A percentile compares a stretch with the other conserved stretches of the same genome.
Conservation (phyloP, 768 basidiomycete species). For the Rhodotorula diobovata region DNA sequence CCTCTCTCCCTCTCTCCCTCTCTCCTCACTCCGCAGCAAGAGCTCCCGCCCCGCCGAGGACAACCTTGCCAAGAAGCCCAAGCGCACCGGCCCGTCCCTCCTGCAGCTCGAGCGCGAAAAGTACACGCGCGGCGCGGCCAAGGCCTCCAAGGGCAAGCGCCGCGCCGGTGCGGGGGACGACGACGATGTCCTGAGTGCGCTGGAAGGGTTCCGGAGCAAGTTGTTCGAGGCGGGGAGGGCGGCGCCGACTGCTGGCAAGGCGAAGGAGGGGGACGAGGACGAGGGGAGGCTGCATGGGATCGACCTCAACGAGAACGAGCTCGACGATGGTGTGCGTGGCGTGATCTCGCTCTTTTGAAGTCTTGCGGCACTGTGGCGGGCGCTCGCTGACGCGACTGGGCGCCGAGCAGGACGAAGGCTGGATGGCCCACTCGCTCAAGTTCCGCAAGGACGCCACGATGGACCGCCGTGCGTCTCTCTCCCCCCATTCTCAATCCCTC, state of each 20-base stretch:
- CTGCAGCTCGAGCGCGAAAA: constrained; percentile 43
- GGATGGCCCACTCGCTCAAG: constrained; percentile 41
- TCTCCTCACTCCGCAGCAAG: background rate
- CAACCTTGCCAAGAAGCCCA: constrained; percentile 26
- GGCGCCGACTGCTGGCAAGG: background rate
- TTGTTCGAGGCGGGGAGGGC: constrained; percentile 29
- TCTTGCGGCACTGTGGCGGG: background rate
- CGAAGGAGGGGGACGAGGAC: constrained; percentile 4
- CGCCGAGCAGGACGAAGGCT: constrained; percentile 14
- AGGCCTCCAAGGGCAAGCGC: constrained; percentile 22
- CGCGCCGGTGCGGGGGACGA: constrained; percentile 34
- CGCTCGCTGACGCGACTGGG: background rate
- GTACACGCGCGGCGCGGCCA: constrained; percentile 29
- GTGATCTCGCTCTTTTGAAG: background rate
- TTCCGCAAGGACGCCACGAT: constrained; percentile 44
- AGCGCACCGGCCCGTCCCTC: constrained; percentile 34
- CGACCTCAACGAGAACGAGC: constrained; percentile 39
- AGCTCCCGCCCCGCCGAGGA: background rate
- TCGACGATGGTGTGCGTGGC: constrained; percentile 35
- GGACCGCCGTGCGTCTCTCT: constrained; percentile 22
- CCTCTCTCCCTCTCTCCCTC: background rate
- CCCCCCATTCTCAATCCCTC: background rate
- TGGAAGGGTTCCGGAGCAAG: constrained; percentile 41
- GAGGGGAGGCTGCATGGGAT: constrained; percentile 28
- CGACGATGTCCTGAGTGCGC: constrained; percentile 24